These are phyloP conservation scores for Suhomyces terraborum DNA, from an alignment of 1,139 yeast species.

Conservation along the genomic window DNA sequence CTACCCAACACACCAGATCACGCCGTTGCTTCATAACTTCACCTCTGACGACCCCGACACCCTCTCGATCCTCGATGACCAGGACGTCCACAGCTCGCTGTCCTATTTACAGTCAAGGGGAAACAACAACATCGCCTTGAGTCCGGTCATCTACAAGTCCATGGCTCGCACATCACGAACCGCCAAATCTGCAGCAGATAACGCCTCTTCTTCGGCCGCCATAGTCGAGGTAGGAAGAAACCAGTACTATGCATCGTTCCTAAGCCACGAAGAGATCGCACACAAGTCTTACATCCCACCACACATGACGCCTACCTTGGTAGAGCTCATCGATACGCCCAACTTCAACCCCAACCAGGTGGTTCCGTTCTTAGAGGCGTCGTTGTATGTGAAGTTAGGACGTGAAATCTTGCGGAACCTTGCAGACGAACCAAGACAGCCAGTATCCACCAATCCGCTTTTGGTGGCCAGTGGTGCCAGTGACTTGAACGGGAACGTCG, in stretches of 20 bases:
- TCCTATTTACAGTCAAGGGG: conserved; percentile 16
- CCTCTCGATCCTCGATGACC: conserved; percentile 52
- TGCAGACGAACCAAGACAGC: conserved; percentile 65
- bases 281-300: conserved; percentile 37
- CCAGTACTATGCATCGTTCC: conserved; percentile 29
- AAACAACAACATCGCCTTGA: conserved; percentile 23
- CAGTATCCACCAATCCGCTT: conserved; percentile 66
- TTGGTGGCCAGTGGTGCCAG: conserved; percentile 78
- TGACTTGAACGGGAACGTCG: conserved; percentile 70
- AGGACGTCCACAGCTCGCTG: conserved; percentile 19
- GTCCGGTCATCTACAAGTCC: conserved; percentile 35
- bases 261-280: conserved; percentile 25
- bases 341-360: conserved; percentile 63
- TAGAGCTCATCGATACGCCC: conserved; percentile 74
- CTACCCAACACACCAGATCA: conserved; percentile 63
- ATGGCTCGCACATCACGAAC: conserved; percentile 8
- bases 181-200: background rate
- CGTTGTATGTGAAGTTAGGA: conserved; percentile 62
- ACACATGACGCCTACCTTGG: conserved; percentile 55
- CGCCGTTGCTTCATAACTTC: conserved; percentile 57
- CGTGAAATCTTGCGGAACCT: conserved; percentile 59
- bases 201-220: conserved; percentile 2
- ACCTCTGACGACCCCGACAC: conserved; percentile 43
- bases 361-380: conserved; percentile 74
- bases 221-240: conserved; percentile 20